phyloP scores from a whole-genome alignment of 345 rosid species.

The Syzygium grande region DNA sequence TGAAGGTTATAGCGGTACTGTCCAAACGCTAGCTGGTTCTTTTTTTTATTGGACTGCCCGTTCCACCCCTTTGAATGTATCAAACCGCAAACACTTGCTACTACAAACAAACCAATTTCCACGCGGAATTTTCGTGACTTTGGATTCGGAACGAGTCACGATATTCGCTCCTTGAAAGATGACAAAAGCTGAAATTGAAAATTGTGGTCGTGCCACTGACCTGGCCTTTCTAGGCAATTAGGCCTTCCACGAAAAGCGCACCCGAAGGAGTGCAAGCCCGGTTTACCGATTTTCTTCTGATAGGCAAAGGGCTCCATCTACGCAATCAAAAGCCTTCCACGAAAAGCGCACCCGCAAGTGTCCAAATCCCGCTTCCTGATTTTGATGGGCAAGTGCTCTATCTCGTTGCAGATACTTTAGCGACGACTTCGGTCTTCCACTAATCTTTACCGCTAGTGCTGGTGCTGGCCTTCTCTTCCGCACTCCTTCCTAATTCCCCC shows the following conservation, averaged over 20 bases:
- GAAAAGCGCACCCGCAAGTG: fast-evolving
- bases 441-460: not conserved
- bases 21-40: too few species aligned
- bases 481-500: not conserved
- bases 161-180: not conserved
- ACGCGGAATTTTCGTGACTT: not conserved
- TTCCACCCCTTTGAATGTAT: not conserved
- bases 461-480: not conserved
- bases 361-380: not conserved
- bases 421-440: not conserved
- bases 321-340: not conserved
- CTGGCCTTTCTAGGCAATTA: too few species aligned
- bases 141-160: not conserved
- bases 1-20: too few species aligned
- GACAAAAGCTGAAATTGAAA: not conserved
- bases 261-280: too few species aligned
- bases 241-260: too few species aligned
- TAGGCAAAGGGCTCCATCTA: too few species aligned
- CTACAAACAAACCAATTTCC: not conserved
- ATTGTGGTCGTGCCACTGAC: too few species aligned
- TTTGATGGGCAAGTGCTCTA: not conserved
- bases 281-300: too few species aligned
- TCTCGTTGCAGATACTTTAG: not conserved
- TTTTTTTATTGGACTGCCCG: too few species aligned
- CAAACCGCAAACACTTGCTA: not conserved